Conservation (phyloP, 768 basidiomycete genomes). For the Trametes elegans region DNA sequence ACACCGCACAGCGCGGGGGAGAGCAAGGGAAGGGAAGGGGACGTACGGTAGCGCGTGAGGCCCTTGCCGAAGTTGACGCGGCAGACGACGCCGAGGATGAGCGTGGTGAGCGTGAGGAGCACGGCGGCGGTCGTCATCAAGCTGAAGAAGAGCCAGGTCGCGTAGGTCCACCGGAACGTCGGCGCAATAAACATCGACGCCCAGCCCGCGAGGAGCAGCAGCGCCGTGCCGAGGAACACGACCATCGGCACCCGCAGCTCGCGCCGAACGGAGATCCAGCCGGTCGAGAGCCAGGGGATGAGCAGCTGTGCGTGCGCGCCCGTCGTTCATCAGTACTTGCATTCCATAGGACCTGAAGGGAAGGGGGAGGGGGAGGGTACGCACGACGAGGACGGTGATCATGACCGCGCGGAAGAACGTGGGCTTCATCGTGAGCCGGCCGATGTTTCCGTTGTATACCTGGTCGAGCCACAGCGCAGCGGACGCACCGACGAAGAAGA, state of each 20-base stretch:
- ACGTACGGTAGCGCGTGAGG: conserved; percentile 62
- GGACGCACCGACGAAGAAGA: conserved; percentile 74
- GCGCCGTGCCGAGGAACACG: conserved; percentile 58
- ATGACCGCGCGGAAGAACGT: conserved; percentile 54
- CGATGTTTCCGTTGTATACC: conserved; percentile 64
- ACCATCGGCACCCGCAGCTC: conserved; percentile 61
- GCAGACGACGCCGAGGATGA: conserved; percentile 65
- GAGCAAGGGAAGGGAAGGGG: conserved; percentile 12
- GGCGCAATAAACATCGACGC: conserved; percentile 68
- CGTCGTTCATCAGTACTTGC: no score
- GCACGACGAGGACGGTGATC: conserved; percentile 57
- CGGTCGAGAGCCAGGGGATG: conserved; percentile 65
- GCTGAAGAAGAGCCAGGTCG: conserved; percentile 72
- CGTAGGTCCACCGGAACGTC: conserved; percentile 76
- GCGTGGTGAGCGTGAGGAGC: conserved; percentile 49
- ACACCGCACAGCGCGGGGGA: no score
- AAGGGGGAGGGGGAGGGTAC: conserved; percentile 27
- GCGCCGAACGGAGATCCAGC: conserved; percentile 73
- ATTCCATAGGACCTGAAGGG: not conserved
- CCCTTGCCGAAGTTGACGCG: conserved; percentile 78
- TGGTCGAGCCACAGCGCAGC: conserved; percentile 79
- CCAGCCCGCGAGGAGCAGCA: conserved; percentile 67
- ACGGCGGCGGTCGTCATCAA: conserved; percentile 59
- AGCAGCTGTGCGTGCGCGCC: conserved; percentile 45
- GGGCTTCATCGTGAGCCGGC: conserved; percentile 44